A percentile compares a stretch with the other conserved stretches of the same genome.
Evolutionary conservation across 208 protist genomes (phyloP).

Genomic region (Leishmania major): DNA sequence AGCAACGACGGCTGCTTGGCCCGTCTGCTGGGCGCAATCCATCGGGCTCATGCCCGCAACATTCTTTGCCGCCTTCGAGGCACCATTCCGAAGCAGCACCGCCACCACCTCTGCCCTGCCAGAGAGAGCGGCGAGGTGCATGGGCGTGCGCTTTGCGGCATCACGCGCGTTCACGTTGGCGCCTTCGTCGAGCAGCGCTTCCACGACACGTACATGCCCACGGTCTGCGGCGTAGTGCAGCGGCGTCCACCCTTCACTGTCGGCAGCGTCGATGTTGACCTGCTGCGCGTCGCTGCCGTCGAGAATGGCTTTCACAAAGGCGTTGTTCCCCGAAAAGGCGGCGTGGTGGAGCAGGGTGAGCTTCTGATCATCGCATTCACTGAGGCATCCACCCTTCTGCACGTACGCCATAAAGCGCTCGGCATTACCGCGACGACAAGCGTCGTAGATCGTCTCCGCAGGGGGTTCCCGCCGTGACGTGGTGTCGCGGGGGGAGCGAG

Average conservation of each 20-base stretch:
- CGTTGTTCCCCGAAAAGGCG: slow-evolving; percentile 62
- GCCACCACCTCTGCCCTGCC: slow-evolving; percentile 41
- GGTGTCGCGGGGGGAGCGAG: neutral
- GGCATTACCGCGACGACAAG: slow-evolving; percentile 53
- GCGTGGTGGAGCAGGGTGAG: slow-evolving; percentile 89
- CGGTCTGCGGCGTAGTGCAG: slow-evolving; percentile 87
- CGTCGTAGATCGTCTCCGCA: slow-evolving; percentile 75
- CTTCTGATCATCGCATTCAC: slow-evolving; percentile 66
- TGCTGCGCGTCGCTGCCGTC: slow-evolving; percentile 30
- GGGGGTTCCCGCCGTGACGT: slow-evolving; percentile 3
- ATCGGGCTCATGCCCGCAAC: slow-evolving; percentile 61
- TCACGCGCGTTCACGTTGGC: slow-evolving; percentile 76
- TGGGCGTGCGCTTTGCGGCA: slow-evolving; percentile 62
- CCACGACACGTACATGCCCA: slow-evolving; percentile 46
- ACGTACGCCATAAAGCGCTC: slow-evolving; percentile 65
- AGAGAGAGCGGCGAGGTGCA: slow-evolving; percentile 74
- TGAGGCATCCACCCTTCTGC: slow-evolving; percentile 70
- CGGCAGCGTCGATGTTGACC: slow-evolving; percentile 63
- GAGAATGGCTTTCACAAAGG: slow-evolving; percentile 49
- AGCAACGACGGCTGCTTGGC: slow-evolving; percentile 34
- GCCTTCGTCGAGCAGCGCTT: slow-evolving; percentile 61
- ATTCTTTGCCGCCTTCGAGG: slow-evolving; percentile 55
- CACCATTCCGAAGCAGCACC: slow-evolving; percentile 53
- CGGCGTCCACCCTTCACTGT: slow-evolving; percentile 83
- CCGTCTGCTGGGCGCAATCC: slow-evolving; percentile 53